phyloP scores from a whole-genome alignment of 768 basidiomycete species.

The Xerocomus spinulosus region DNA sequence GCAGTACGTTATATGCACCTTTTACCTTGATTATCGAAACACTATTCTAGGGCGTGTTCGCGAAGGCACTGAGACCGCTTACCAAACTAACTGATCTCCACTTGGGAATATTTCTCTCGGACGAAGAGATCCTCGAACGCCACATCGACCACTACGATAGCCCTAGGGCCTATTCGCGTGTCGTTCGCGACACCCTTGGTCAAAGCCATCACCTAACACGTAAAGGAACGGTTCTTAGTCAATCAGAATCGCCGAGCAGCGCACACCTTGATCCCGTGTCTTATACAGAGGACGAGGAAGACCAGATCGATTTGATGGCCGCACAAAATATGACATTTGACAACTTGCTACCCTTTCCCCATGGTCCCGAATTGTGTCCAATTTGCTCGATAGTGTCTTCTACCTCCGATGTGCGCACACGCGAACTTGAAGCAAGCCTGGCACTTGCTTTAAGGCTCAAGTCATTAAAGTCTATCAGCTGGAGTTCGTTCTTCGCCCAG shows the following conservation, averaged over 20 bases:
- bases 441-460: constrained; percentile 43
- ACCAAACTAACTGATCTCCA: constrained; percentile 45
- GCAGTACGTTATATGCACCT: constrained; percentile 45
- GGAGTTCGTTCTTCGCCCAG: constrained; percentile 47
- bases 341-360: constrained; percentile 25
- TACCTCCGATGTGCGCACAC: constrained; percentile 32
- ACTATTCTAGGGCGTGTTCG: constrained; percentile 38
- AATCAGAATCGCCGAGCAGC: constrained; percentile 15
- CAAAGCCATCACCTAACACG: neutral
- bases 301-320: neutral
- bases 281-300: constrained; percentile 17
- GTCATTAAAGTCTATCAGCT: constrained; percentile 42
- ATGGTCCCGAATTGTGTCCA: constrained; percentile 31
- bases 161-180: constrained; percentile 19
- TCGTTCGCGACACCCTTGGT: constrained; percentile 9
- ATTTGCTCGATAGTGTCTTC: constrained; percentile 33
- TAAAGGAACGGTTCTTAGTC: constrained; percentile 20
- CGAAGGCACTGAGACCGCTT: constrained; percentile 43
- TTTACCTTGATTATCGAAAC: constrained; percentile 1
- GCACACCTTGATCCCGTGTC: constrained; percentile 16
- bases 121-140: constrained; percentile 43
- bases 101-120: constrained; percentile 62
- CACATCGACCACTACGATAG: constrained; percentile 36
- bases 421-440: constrained; percentile 47
- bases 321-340: neutral